Percentiles rank a stretch among this genome's conserved stretches.
Evolutionary conservation across 805 yeast species (phyloP).

Genomic region (Suhomyces xylopsoci): DNA sequence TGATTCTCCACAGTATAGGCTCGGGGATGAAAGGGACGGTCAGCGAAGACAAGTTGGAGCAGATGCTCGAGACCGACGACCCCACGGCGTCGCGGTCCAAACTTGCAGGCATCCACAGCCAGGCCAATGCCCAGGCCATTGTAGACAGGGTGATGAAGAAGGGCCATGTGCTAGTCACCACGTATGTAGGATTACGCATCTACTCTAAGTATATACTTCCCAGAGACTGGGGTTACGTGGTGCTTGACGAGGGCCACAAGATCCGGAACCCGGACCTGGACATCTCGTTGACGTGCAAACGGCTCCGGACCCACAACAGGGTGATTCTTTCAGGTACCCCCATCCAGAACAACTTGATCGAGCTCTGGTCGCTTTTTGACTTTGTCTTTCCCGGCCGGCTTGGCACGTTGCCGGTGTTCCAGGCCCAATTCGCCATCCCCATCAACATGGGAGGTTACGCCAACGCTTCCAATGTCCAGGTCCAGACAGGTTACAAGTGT

Average conservation of each 20-base stretch:
- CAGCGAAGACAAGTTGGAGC: conserved; percentile 50
- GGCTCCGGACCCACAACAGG: conserved; percentile 77
- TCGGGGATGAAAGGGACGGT: conserved; percentile 59
- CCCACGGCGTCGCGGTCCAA: conserved; percentile 26
- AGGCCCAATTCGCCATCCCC: conserved; percentile 87
- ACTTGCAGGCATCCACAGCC: conserved; percentile 26
- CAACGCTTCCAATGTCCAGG: conserved; percentile 92
- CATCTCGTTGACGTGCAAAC: conserved; percentile 81
- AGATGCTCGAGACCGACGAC: conserved; percentile 43
- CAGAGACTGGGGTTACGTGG: conserved; percentile 82
- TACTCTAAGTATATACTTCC: conserved; percentile 64
- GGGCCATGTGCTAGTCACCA: conserved; percentile 87
- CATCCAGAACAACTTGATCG: conserved; percentile 87
- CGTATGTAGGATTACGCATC: conserved; percentile 80
- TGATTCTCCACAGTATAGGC: conserved; percentile 89
- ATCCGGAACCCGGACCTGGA: conserved; percentile 92
- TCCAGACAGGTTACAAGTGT: conserved; percentile 93
- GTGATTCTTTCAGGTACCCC: conserved; percentile 94
- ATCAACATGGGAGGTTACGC: conserved; percentile 98
- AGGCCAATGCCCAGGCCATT: conserved; percentile 44
- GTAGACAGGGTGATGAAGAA: conserved; percentile 55
- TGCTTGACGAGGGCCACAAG: conserved; percentile 95
- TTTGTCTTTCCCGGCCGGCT: conserved; percentile 92
- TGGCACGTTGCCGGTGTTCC: conserved; percentile 94
- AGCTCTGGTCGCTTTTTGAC: conserved; percentile 93